Conservation (phyloP, 2,329 filamentous ascomycete species). For the Sodiomyces alkalinus region DNA sequence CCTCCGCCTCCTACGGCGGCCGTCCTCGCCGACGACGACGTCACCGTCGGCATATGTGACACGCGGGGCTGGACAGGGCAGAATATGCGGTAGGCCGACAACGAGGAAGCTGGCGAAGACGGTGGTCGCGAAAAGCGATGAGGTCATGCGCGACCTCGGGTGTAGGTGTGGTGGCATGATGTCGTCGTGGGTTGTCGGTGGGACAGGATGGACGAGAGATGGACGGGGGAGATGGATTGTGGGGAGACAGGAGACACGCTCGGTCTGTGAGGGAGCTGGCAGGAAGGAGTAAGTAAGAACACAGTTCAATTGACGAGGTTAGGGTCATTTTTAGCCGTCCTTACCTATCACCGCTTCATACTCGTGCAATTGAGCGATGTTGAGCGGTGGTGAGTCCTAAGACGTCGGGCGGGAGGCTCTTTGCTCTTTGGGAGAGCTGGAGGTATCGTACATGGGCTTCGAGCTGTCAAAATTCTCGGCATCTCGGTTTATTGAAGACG, state of each 20-base stretch:
- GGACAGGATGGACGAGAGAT: conserved; percentile 3
- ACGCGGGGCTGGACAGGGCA: conserved; percentile 79
- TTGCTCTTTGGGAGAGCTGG: no score
- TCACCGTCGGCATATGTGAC: conserved; percentile 59
- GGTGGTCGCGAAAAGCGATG: conserved; percentile 88
- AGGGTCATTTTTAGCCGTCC: not conserved
- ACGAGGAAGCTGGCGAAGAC: conserved; percentile 82
- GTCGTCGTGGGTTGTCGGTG: conserved; percentile 3
- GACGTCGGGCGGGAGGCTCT: no score
- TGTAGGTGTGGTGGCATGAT: conserved; percentile 80
- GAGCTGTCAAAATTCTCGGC: no score
- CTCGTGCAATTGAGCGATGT: conserved; percentile 4
- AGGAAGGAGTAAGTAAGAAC: no score
- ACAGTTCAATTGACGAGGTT: conserved; percentile 1
- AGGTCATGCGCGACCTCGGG: conserved; percentile 84
- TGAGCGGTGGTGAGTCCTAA: no score
- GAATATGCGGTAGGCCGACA: conserved; percentile 74
- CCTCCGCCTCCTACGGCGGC: conserved; percentile 28
- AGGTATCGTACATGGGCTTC: no score
- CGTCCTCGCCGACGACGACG: conserved; percentile 28
- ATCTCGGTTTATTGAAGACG: no score
- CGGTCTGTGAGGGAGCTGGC: conserved; percentile 1
- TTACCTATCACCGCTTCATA: conserved; percentile 8
- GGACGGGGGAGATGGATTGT: no score
- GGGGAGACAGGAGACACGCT: not conserved